phyloP scores from a whole-genome alignment of 1,284 basidiomycete genomes.

The Boletellus deceptivus region DNA sequence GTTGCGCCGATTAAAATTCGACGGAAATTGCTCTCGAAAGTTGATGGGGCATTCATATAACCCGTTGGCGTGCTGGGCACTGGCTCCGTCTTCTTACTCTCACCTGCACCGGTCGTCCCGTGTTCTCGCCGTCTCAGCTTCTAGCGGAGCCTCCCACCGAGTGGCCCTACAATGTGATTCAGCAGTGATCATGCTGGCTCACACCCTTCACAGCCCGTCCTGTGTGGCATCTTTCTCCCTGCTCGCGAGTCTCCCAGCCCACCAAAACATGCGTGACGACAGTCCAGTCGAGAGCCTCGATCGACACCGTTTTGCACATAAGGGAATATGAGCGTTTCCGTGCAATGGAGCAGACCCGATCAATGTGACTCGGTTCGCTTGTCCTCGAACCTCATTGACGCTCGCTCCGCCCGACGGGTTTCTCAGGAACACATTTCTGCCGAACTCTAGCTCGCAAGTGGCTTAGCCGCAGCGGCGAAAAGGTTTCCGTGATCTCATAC shows the following conservation, averaged over 20 bases:
- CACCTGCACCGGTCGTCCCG: neutral
- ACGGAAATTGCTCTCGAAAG: constrained; percentile 26
- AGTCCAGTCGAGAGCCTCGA: constrained; percentile 4
- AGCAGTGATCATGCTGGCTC: neutral
- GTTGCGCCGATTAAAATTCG: constrained; percentile 24
- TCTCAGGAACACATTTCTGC: neutral
- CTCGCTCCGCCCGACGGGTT: neutral
- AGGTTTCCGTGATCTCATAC: neutral
- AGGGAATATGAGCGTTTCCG: constrained; percentile 11
- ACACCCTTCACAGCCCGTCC: too few relatives aligned
- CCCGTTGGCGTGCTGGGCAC: constrained; percentile 5
- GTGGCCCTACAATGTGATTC: neutral
- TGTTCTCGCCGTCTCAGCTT: neutral
- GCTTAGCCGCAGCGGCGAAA: neutral
- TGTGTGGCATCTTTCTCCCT: too few relatives aligned
- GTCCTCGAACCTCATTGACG: neutral
- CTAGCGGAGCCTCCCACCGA: constrained; percentile 3
- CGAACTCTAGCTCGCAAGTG: neutral
- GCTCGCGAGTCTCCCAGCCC: too few relatives aligned
- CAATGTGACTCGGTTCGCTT: constrained; percentile 6
- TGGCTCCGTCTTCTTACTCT: constrained; percentile 10
- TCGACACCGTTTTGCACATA: constrained; percentile 8
- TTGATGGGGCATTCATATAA: constrained; percentile 11
- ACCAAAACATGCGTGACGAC: neutral
- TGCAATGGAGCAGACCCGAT: constrained; percentile 18